phyloP scores from a whole-genome alignment of 805 yeast species.

The Sugiyamaella qingdaonensis region DNA sequence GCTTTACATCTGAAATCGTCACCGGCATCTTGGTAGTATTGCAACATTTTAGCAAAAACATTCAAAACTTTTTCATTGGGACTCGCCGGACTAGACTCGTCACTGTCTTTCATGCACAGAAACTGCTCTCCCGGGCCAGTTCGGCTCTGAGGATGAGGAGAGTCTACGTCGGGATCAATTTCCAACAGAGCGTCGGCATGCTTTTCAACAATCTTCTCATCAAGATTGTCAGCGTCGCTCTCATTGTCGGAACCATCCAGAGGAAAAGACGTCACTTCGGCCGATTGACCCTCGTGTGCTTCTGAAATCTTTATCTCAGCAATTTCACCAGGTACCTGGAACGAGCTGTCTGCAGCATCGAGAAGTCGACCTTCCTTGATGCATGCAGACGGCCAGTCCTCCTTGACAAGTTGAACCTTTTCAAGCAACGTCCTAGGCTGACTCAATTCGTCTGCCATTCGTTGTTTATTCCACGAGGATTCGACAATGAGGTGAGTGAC shows the following conservation, averaged over 20 bases:
- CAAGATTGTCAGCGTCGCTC: neutral
- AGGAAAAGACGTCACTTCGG: too few relatives aligned
- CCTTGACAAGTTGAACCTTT: constrained; percentile 14
- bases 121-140: constrained; percentile 4
- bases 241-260: too few relatives aligned
- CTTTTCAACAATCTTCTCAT: neutral
- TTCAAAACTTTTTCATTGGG: constrained; percentile 34
- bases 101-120: constrained; percentile 2
- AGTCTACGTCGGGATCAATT: neutral
- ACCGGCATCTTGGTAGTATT: constrained; percentile 33
- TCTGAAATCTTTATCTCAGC: neutral
- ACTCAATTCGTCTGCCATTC: constrained; percentile 4
- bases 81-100: neutral
- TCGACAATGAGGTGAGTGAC: constrained; percentile 30
- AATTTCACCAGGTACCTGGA: constrained; percentile 6
- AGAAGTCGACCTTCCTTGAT: constrained; percentile 23
- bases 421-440: neutral
- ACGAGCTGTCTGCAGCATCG: constrained; percentile 1
- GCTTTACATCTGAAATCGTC: constrained; percentile 39
- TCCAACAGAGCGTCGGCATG: neutral
- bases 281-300: too few relatives aligned
- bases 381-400: constrained; percentile 33
- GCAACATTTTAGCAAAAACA: constrained; percentile 32
- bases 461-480: constrained; percentile 3
- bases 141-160: neutral